Conservation (phyloP, 345 rosid genomes). For the Capsella bursapastoris region DNA sequence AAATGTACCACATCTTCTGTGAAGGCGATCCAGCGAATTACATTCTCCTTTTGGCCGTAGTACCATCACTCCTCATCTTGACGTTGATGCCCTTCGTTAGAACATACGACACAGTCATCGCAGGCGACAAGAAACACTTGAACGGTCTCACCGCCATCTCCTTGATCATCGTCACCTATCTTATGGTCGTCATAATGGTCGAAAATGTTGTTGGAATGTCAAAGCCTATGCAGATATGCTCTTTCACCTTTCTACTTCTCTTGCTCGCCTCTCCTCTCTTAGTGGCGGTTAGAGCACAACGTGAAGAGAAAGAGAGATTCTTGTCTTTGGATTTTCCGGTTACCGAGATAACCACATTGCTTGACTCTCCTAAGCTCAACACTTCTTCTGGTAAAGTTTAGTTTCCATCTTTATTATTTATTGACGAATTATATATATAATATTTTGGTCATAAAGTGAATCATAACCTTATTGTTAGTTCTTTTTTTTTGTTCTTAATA, state of each 20-base stretch:
- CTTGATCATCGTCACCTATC: slow-evolving; percentile 64
- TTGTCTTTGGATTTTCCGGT: slow-evolving; percentile 39
- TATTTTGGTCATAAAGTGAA: background rate
- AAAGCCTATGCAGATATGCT: slow-evolving; percentile 46
- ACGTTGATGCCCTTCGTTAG: slow-evolving; percentile 63
- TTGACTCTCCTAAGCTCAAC: slow-evolving; percentile 27
- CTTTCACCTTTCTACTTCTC: slow-evolving; percentile 55
- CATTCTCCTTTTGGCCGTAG: slow-evolving; percentile 70
- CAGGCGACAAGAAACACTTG: slow-evolving; percentile 69
- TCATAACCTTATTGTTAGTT: background rate
- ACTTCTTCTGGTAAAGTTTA: slow-evolving; percentile 33
- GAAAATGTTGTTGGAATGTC: slow-evolving; percentile 62
- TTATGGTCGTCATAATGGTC: slow-evolving; percentile 58
- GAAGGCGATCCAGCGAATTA: slow-evolving; percentile 60
- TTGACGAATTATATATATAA: background rate
- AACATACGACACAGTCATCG: slow-evolving; percentile 54
- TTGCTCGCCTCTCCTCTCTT: slow-evolving; percentile 67
- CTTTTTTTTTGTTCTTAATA: background rate
- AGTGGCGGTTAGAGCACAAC: slow-evolving; percentile 62
- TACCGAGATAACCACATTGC: slow-evolving; percentile 21
- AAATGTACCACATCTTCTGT: slow-evolving; percentile 61
- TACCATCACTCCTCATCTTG: slow-evolving; percentile 66
- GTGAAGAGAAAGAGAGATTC: slow-evolving; percentile 48
- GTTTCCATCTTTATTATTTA: background rate
- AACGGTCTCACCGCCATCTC: slow-evolving; percentile 73